Conservation (phyloP, 2,329 filamentous ascomycete genomes). For the Diaporthe ampelina region DNA sequence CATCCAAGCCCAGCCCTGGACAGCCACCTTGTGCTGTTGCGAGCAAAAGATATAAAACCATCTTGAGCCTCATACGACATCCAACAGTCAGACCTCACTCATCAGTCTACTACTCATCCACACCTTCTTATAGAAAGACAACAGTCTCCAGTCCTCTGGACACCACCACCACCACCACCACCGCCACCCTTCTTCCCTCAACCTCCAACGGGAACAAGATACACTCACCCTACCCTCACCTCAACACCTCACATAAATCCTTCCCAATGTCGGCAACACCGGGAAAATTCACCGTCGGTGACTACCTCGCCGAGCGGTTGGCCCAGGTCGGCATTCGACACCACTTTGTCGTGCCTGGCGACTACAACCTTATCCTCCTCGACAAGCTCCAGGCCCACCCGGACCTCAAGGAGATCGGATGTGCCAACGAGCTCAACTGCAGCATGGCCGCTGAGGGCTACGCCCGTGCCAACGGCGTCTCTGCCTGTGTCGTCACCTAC, state of each 20-base stretch:
- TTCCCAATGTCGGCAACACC: slow-evolving; percentile 36
- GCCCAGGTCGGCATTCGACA: slow-evolving; percentile 46
- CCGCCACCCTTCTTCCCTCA: background rate
- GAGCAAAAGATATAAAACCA: slow-evolving; percentile 35
- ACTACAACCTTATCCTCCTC: slow-evolving; percentile 50
- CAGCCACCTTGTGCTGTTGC: background rate
- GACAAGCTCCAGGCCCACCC: slow-evolving; percentile 48
- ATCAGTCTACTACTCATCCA: slow-evolving; percentile 15
- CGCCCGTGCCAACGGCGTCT: slow-evolving; percentile 48
- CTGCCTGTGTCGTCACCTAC: slow-evolving; percentile 48
- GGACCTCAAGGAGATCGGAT: slow-evolving; percentile 47
- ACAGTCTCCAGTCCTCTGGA: slow-evolving; percentile 15
- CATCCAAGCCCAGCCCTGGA: background rate
- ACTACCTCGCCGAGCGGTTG: slow-evolving; percentile 48
- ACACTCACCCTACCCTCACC: background rate
- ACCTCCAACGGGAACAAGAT: slow-evolving; percentile 1
- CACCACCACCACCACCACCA: background rate
- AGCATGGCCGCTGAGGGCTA: slow-evolving; percentile 49
- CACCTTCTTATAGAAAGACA: background rate
- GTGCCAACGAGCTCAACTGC: slow-evolving; percentile 50
- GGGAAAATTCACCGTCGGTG: slow-evolving; percentile 46
- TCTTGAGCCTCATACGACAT: slow-evolving; percentile 33
- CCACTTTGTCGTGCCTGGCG: slow-evolving; percentile 49
- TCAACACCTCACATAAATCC: slow-evolving; percentile 16
- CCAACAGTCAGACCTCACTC: slow-evolving; percentile 2